Percentiles rank a stretch among this genome's conserved stretches.
phyloP scores from a whole-genome alignment of 179 eudicot genomes.

The Sideroxylon spinosum region DNA sequence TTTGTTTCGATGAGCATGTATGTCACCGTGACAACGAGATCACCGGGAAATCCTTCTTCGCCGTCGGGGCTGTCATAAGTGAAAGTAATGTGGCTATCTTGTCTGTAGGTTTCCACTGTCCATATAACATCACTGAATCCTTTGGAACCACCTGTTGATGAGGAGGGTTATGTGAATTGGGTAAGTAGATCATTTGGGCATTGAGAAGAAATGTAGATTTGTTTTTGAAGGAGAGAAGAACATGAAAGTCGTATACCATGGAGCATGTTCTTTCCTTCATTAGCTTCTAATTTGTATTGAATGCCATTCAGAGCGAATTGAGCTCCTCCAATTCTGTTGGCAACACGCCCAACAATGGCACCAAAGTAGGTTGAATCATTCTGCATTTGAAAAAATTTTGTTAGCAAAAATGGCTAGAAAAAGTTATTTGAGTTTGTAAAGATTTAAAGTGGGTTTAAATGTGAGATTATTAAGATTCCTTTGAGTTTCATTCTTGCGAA shows the following conservation, averaged over 20 bases:
- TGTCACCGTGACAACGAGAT: constrained; percentile 48
- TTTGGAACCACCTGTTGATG: constrained; percentile 51
- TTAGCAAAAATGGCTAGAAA: too few relatives aligned
- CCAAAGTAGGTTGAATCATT: constrained; percentile 70
- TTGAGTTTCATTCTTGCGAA: too few relatives aligned
- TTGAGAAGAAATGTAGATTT: background rate
- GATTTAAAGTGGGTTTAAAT: too few relatives aligned
- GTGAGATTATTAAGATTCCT: too few relatives aligned
- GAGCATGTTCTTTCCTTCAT: constrained; percentile 66
- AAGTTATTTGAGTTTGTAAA: too few relatives aligned
- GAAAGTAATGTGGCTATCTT: constrained; percentile 47
- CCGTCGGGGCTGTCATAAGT: constrained; percentile 61
- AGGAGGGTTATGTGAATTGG: background rate
- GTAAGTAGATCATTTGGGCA: background rate
- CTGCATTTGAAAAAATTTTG: constrained; percentile 27
- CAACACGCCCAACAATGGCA: constrained; percentile 73
- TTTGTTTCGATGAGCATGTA: constrained; percentile 41
- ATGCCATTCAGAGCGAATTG: constrained; percentile 50
- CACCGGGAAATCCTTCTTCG: constrained; percentile 83
- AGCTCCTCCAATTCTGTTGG: constrained; percentile 70
- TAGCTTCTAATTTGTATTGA: constrained; percentile 43
- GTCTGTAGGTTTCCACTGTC: constrained; percentile 39
- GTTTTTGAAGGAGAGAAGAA: background rate
- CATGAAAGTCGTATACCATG: constrained; percentile 42
- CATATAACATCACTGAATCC: constrained; percentile 65